These are phyloP conservation scores for Eimeria necatrix DNA, from an alignment of 169 alveolate species.

Conservation along the genomic window DNA sequence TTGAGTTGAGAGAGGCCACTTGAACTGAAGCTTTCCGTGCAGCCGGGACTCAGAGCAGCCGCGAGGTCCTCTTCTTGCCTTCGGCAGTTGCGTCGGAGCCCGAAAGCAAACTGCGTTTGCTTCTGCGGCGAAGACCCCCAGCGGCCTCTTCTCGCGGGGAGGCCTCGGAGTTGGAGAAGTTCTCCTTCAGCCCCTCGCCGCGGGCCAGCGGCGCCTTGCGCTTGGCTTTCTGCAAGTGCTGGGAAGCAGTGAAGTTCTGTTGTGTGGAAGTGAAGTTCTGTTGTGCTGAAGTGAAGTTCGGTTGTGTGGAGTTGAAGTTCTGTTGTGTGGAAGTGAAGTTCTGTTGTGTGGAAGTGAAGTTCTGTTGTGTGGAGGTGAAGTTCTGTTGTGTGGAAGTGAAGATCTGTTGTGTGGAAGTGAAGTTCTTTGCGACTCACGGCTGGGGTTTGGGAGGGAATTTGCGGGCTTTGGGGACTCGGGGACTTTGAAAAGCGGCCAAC, in stretches of 20 bases:
- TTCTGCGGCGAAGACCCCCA: constrained; percentile 1
- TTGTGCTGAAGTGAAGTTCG: background rate
- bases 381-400: background rate
- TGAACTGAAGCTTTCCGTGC: too few species aligned
- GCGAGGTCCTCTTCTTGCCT: constrained; percentile 60
- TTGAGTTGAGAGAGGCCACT: background rate
- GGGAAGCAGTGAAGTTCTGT: background rate
- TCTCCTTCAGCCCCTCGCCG: constrained; percentile 33
- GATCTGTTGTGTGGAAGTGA: background rate
- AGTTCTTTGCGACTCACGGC: background rate
- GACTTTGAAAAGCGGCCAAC: constrained; percentile 12
- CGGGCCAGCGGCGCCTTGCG: background rate
- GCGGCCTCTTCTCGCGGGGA: background rate
- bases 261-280: background rate
- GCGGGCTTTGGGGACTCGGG: constrained; percentile 30
- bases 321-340: background rate
- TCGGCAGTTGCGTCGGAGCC: constrained; percentile 46
- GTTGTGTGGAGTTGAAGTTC: too few species aligned
- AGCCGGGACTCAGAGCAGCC: background rate
- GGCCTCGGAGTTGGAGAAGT: background rate
- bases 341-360: background rate
- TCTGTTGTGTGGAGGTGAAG: background rate
- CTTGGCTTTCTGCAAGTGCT: constrained; percentile 5
- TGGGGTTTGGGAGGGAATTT: constrained; percentile 26
- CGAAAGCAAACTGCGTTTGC: constrained; percentile 39